A percentile compares a stretch with the other conserved stretches of the same genome.
These are phyloP conservation scores for Penicillium malachiteum DNA, from an alignment of 495 filamentous ascomycete species.

Conservation along the genomic window DNA sequence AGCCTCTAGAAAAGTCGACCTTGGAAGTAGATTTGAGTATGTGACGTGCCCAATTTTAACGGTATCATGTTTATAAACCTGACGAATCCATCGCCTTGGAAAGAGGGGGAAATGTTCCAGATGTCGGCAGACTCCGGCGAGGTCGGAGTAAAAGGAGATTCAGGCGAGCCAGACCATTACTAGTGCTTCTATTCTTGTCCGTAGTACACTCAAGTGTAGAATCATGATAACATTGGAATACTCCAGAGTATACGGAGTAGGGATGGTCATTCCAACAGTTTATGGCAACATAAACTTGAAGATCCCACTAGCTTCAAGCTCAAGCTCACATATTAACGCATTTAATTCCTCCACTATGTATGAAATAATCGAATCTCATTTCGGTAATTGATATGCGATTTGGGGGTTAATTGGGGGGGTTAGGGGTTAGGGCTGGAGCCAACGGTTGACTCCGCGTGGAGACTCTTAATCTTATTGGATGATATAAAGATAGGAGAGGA, in stretches of 20 bases:
- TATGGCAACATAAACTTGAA: not conserved
- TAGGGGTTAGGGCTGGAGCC: conserved; percentile 9
- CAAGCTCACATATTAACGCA: not conserved
- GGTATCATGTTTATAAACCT: too few species aligned
- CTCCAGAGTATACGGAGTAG: too few species aligned
- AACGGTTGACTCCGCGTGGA: conserved; percentile 8
- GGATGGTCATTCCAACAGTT: too few species aligned
- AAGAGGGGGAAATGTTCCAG: conserved; percentile 3
- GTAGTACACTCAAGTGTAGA: not conserved
- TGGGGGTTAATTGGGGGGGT: too few species aligned
- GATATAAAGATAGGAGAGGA: not conserved
- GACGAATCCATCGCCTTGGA: not conserved
- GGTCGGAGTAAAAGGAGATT: not conserved
- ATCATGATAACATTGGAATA: too few species aligned
- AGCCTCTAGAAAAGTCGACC: too few species aligned
- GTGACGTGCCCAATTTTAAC: too few species aligned
- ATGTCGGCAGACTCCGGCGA: conserved; percentile 17
- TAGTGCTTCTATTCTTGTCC: not conserved
- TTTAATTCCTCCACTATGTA: not conserved
- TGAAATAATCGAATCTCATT: too few species aligned
- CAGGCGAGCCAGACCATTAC: not conserved
- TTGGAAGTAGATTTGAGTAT: too few species aligned
- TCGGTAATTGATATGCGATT: not conserved
- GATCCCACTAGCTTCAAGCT: too few species aligned
- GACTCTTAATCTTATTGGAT: not conserved